Conservation (phyloP, 2,329 filamentous ascomycete genomes). For the Pseudogymnoascus sp. region DNA sequence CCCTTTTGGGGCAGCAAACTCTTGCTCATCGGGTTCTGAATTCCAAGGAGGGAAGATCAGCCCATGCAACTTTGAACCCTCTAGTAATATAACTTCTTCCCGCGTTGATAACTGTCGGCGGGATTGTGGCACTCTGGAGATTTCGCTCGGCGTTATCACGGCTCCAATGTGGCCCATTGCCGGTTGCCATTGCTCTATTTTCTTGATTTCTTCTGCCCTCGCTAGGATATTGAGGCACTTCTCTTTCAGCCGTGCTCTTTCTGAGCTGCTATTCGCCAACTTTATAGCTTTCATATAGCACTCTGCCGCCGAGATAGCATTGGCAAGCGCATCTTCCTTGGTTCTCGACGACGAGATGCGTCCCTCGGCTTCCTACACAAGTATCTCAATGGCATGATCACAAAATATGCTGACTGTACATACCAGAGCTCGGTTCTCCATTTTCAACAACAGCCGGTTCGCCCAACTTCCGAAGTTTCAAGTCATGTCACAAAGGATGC, state of each 20-base stretch:
- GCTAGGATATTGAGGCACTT: conserved; percentile 65
- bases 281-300: conserved; percentile 70
- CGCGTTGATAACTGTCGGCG: conserved; percentile 55
- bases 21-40: conserved; percentile 47
- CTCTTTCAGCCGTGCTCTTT: conserved; percentile 58
- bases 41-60: conserved; percentile 82
- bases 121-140: conserved; percentile 33
- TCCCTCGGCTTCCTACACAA: conserved; percentile 44
- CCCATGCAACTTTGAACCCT: conserved; percentile 73
- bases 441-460: not conserved
- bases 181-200: conserved; percentile 20
- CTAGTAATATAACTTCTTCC: conserved; percentile 70
- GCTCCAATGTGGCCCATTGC: conserved; percentile 9
- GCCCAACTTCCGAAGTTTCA: not conserved
- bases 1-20: conserved; percentile 51
- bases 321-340: conserved; percentile 59
- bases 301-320: conserved; percentile 72
- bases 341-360: conserved; percentile 43
- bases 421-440: conserved; percentile 3
- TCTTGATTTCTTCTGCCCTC: conserved; percentile 70
- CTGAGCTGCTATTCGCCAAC: conserved; percentile 50
- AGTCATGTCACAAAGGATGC: conserved; percentile 1
- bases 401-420: not conserved
- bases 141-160: conserved; percentile 15
- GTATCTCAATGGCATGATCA: not conserved